Conservation (phyloP, 768 basidiomycete genomes). For the Macrocybe gigantea region DNA sequence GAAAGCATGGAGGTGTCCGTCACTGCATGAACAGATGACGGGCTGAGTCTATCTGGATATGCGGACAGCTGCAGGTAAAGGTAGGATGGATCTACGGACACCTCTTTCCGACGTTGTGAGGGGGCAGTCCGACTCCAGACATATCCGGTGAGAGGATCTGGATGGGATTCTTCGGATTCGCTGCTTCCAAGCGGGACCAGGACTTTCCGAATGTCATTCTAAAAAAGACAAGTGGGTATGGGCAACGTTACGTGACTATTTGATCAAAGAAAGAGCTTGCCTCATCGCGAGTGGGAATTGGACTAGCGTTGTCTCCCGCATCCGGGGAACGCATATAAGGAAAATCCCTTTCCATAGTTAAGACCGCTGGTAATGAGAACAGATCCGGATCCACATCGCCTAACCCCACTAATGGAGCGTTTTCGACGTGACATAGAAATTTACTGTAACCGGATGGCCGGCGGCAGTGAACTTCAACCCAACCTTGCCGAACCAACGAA, state of each 20-base stretch:
- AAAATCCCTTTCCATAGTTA: conserved; percentile 62
- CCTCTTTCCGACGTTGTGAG: conserved; percentile 84
- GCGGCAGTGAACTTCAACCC: conserved; percentile 82
- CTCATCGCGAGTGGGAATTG: neutral
- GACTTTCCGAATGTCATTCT: conserved; percentile 23
- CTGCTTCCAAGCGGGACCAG: conserved; percentile 14
- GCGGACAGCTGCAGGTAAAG: conserved; percentile 83
- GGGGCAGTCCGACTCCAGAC: conserved; percentile 86
- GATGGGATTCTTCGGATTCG: conserved; percentile 29
- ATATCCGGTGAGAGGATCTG: conserved; percentile 77
- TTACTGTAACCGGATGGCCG: conserved; percentile 87
- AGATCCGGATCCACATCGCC: conserved; percentile 84
- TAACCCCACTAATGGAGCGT: conserved; percentile 77
- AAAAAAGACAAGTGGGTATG: too few relatives aligned
- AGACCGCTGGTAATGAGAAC: conserved; percentile 61
- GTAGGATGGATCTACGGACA: conserved; percentile 79
- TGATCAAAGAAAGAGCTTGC: conserved; percentile 4
- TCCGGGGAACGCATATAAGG: conserved; percentile 23
- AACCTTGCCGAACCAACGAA: conserved; percentile 65
- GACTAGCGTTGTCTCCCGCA: conserved; percentile 13
- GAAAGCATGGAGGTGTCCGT: conserved; percentile 48
- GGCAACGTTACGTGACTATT: neutral
- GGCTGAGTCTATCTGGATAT: conserved; percentile 37
- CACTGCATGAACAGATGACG: conserved; percentile 37
- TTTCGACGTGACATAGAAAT: conserved; percentile 82